phyloP scores from a whole-genome alignment of 1,284 basidiomycete species.

The Porogramme epimiltina region DNA sequence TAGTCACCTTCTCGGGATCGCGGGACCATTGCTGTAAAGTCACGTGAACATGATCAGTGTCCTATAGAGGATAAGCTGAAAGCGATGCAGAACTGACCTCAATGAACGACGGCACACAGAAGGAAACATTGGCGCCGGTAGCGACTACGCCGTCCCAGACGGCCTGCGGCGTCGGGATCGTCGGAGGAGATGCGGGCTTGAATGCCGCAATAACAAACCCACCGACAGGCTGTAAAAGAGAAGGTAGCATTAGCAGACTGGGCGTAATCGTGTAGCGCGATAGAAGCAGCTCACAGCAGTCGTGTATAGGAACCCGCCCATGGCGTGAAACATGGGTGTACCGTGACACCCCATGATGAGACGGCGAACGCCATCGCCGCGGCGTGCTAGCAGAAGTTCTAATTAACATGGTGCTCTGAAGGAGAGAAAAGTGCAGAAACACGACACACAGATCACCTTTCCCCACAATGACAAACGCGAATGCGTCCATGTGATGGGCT shows the following conservation, averaged over 20 bases:
- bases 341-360: slow-evolving; percentile 19
- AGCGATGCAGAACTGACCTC: too few species aligned
- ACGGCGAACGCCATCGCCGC: slow-evolving; percentile 6
- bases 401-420: too few species aligned
- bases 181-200: slow-evolving; percentile 19
- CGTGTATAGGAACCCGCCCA: slow-evolving; percentile 18
- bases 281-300: slow-evolving; percentile 10
- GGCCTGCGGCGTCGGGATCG: slow-evolving; percentile 21
- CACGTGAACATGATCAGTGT: too few species aligned
- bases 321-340: slow-evolving; percentile 25
- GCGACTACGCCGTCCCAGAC: slow-evolving; percentile 20
- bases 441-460: too few species aligned
- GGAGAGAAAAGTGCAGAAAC: too few species aligned
- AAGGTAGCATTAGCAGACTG: background rate
- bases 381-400: too few species aligned
- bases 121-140: slow-evolving; percentile 18
- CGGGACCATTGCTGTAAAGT: slow-evolving; percentile 22
- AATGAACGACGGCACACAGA: slow-evolving; percentile 28
- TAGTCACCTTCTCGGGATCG: slow-evolving; percentile 17
- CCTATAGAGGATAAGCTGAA: too few species aligned
- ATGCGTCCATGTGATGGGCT: background rate
- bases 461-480: background rate
- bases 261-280: background rate
- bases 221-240: slow-evolving; percentile 4
- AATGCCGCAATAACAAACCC: slow-evolving; percentile 17